Evolutionary conservation across 108 stramenopile species (phyloP).

Genomic region (Discostella pseudostelligera): DNA sequence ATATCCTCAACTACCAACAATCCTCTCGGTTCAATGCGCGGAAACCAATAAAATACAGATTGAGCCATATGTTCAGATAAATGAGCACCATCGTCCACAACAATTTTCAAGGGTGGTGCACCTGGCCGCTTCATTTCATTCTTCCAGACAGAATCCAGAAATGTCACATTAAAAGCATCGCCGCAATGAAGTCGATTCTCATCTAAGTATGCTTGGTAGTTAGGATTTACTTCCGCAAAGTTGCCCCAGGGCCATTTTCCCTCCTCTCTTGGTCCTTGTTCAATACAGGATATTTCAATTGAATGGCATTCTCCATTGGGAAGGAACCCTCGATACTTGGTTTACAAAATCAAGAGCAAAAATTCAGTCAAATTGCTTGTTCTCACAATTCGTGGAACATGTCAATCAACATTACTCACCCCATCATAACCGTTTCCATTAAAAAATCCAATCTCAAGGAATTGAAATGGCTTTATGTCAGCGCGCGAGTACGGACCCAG

Average conservation of each 20-base stretch:
- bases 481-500: constrained; percentile 36
- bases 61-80: constrained; percentile 51
- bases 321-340: constrained; percentile 36
- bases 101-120: constrained; percentile 57
- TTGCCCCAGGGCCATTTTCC: constrained; percentile 66
- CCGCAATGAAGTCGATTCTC: constrained; percentile 57
- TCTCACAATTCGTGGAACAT: no score
- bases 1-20: constrained; percentile 61
- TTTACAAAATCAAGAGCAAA: no score
- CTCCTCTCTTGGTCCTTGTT: constrained; percentile 46
- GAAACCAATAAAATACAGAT: constrained; percentile 62
- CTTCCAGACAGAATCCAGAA: constrained; percentile 31
- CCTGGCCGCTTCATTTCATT: constrained; percentile 41
- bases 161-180: constrained; percentile 44
- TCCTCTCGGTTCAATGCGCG: constrained; percentile 55
- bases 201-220: constrained; percentile 43
- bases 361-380: no score
- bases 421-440: constrained; percentile 45
- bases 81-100: constrained; percentile 65
- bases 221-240: constrained; percentile 47
- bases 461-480: constrained; percentile 51
- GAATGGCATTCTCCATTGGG: constrained; percentile 51
- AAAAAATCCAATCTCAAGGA: constrained; percentile 63
- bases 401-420: constrained; percentile 1
- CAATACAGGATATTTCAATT: constrained; percentile 58